Evolutionary conservation across 225 moss, liverwort and hornwort genomes (phyloP), one percentile per base, ranked within the genome.

Genomic region (Antitrichia curtipendula): DNA sequence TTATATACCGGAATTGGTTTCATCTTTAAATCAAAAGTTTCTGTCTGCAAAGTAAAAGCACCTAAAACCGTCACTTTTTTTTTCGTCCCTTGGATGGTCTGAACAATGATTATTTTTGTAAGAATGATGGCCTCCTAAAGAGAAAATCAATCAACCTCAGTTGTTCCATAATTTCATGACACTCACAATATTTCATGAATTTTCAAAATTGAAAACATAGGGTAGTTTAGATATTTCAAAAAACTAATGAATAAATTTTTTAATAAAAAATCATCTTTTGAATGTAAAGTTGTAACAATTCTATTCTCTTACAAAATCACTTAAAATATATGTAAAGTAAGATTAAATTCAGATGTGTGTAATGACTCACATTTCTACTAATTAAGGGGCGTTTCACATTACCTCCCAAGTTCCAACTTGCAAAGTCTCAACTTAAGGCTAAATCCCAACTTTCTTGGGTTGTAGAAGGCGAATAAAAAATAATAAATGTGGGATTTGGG

Each of bases 351-450:
- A 8, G 1, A 50, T 49, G 32, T 50, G 9, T 32, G 12, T 2
- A 12, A 74, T 32, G 32, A 49, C 3, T 12, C 4, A 74, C 12
- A 74, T 32, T 4, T 32, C 19, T 74, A 11, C 1, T 47, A 6
- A 31, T 1, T 20, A 49, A 47, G 2, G 10, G 4, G 3, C 3
- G 2, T 28, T 6, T 27, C 5, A 28, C 9, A 72, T 3, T 45
- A 17, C 6, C 0, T 72, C 0, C 3, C 1, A 45, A 27, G 2
- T 72, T 6, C 5, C 17, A 29, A 29, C 13, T 43, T 43, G 16
- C 16, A 27, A 71, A 43, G 3, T 43, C 10, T 0, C 0, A 0
- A 0, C 9, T 71, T 1, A 71, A 71, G 43, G 13, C 0, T 16
- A 6, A 17, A 43, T 28, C 1, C 6, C 0, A 28, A 45, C 1